A percentile compares a stretch with the other conserved stretches of the same genome.
Conservation (phyloP, 768 basidiomycete genomes). For the Suillus sp. region DNA sequence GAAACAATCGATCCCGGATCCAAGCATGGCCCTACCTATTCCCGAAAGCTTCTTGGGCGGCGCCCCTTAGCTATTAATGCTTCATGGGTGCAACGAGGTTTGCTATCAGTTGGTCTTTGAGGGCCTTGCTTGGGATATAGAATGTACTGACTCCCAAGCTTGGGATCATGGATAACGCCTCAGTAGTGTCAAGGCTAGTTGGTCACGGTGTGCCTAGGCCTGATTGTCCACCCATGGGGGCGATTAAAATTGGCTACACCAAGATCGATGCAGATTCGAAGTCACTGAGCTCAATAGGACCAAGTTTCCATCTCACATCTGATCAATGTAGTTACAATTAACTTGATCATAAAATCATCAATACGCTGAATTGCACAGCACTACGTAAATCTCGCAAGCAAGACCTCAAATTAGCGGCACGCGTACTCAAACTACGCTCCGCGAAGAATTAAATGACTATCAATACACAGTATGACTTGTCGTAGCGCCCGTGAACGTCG, state of each 20-base stretch:
- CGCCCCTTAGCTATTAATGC: too few relatives aligned
- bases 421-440: neutral
- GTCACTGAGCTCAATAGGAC: neutral
- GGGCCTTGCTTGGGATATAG: neutral
- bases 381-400: conserved; percentile 10
- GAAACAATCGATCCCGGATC: neutral
- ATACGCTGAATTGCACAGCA: neutral
- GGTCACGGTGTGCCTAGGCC: too few relatives aligned
- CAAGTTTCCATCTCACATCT: neutral
- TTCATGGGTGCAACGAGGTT: neutral
- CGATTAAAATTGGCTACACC: neutral
- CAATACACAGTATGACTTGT: conserved; percentile 34
- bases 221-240: neutral
- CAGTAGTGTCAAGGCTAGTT: neutral
- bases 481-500: conserved; percentile 13
- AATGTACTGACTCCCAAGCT: neutral
- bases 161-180: neutral
- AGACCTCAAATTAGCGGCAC: conserved; percentile 4
- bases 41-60: neutral
- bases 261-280: neutral
- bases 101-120: neutral
- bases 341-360: neutral
- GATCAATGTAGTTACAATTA: neutral
- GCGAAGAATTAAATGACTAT: conserved; percentile 18
- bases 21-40: neutral